Percentiles rank a stretch among this genome's conserved stretches.
These are phyloP conservation scores for Penicillium sp. DNA, from an alignment of 2,329 filamentous ascomycete species.

Conservation along the genomic window DNA sequence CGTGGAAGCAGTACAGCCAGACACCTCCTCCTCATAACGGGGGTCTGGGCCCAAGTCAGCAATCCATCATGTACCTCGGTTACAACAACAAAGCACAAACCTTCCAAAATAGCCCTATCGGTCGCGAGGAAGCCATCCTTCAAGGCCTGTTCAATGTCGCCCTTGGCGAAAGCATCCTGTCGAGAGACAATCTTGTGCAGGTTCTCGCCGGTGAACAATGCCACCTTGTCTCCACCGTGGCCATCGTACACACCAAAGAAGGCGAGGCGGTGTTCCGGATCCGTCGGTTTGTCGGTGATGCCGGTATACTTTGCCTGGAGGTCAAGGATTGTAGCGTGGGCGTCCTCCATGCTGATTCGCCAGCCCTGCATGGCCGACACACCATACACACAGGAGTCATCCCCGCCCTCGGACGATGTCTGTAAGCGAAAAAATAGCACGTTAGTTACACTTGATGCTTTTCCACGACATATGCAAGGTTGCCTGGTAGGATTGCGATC, in stretches of 20 bases:
- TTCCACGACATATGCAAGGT: background rate
- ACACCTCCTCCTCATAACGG: slow-evolving; percentile 96
- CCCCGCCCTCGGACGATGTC: slow-evolving; percentile 85
- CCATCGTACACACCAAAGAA: slow-evolving; percentile 99
- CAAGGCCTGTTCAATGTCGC: slow-evolving; percentile 90
- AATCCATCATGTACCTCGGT: background rate
- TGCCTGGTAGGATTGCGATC: background rate
- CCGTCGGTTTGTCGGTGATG: slow-evolving; percentile 57
- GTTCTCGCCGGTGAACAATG: slow-evolving; percentile 85
- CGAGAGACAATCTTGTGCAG: slow-evolving; percentile 93
- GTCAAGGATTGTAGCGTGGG: slow-evolving; percentile 86
- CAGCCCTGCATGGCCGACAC: slow-evolving; percentile 99
- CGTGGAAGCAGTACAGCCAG: slow-evolving; percentile 93
- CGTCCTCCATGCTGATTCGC: slow-evolving; percentile 99
- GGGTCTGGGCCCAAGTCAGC: slow-evolving; percentile 64
- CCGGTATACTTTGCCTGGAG: slow-evolving; percentile 63
- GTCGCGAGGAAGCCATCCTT: slow-evolving; percentile 97
- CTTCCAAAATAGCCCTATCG: slow-evolving; percentile 91
- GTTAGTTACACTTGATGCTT: background rate
- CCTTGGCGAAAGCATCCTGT: slow-evolving; percentile 88
- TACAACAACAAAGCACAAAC: slow-evolving; percentile 54
- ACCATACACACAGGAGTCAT: slow-evolving; percentile 90
- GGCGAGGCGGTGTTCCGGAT: slow-evolving; percentile 72
- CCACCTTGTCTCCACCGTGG: slow-evolving; percentile 95
- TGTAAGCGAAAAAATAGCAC: slow-evolving; percentile 40